Conservation (phyloP, 495 filamentous ascomycete species). For the Hypomontagnella submonticulosa region DNA sequence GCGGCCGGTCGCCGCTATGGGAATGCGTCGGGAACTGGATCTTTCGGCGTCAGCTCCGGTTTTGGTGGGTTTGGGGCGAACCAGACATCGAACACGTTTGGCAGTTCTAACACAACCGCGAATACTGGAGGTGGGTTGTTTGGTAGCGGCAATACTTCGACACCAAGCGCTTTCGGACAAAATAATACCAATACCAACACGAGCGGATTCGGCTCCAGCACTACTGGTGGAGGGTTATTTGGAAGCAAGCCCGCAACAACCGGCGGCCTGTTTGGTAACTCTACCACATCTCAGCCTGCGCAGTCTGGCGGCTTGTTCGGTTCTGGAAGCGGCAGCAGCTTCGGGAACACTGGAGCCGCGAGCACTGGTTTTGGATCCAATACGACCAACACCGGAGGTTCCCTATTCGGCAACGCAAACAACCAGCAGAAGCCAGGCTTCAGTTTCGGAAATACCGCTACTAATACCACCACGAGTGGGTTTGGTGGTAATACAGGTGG, state of each 20-base stretch:
- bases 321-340: conserved; percentile 51
- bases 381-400: conserved; percentile 41
- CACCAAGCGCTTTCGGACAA: conserved; percentile 67
- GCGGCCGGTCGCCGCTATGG: conserved; percentile 84
- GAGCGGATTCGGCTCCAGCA: conserved; percentile 55
- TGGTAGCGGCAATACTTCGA: conserved; percentile 56
- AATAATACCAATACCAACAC: conserved; percentile 57
- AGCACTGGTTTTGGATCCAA: conserved; percentile 50
- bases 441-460: conserved; percentile 49
- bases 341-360: conserved; percentile 39
- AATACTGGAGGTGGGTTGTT: conserved; percentile 62
- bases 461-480: conserved; percentile 49
- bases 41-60: conserved; percentile 76
- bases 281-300: conserved; percentile 56
- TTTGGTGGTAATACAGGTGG: conserved; percentile 57
- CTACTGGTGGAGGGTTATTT: conserved; percentile 58
- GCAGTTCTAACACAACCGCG: conserved; percentile 51
- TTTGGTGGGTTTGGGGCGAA: conserved; percentile 65
- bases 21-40: conserved; percentile 80
- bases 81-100: conserved; percentile 53
- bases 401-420: conserved; percentile 46
- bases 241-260: conserved; percentile 57
- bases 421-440: conserved; percentile 45
- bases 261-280: conserved; percentile 60
- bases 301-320: conserved; percentile 63